Conservation (phyloP, 2,329 filamentous ascomycete species). For the Colletotrichum costaricense region DNA sequence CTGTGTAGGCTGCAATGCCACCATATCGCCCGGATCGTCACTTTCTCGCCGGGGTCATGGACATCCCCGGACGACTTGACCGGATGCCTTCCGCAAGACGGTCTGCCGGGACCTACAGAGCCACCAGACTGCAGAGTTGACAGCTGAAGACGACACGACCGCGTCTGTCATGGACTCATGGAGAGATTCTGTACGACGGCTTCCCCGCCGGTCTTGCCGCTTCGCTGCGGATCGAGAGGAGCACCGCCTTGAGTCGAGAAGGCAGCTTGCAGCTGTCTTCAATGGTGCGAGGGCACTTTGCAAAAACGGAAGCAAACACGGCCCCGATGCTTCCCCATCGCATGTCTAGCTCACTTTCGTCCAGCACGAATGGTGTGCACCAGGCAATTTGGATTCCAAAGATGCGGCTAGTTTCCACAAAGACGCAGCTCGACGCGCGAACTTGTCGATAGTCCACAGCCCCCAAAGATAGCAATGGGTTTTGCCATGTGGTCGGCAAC, state of each 20-base stretch:
- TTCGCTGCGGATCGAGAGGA: neutral
- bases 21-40: neutral
- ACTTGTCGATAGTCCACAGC: slow-evolving; percentile 22
- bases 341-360: slow-evolving; percentile 3
- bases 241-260: slow-evolving; percentile 7
- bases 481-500: slow-evolving; percentile 27
- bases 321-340: neutral
- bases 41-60: neutral
- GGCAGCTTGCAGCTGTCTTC: slow-evolving; percentile 28
- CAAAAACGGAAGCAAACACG: slow-evolving; percentile 28
- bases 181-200: slow-evolving; percentile 15
- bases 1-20: neutral
- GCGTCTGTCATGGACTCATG: slow-evolving; percentile 5
- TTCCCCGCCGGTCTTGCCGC: neutral
- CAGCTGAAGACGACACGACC: neutral
- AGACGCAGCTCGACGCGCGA: slow-evolving; percentile 13
- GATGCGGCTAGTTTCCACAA: slow-evolving; percentile 3
- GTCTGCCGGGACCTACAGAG: slow-evolving; percentile 18
- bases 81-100: slow-evolving; percentile 21
- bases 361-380: neutral
- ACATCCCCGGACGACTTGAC: neutral
- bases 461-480: neutral
- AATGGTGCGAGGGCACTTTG: slow-evolving; percentile 17
- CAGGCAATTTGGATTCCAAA: slow-evolving; percentile 11
- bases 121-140: slow-evolving; percentile 19